Base-by-base conservation (phyloP, 2,329 filamentous ascomycete genomes). In the Nothopassalora personata region DNA sequence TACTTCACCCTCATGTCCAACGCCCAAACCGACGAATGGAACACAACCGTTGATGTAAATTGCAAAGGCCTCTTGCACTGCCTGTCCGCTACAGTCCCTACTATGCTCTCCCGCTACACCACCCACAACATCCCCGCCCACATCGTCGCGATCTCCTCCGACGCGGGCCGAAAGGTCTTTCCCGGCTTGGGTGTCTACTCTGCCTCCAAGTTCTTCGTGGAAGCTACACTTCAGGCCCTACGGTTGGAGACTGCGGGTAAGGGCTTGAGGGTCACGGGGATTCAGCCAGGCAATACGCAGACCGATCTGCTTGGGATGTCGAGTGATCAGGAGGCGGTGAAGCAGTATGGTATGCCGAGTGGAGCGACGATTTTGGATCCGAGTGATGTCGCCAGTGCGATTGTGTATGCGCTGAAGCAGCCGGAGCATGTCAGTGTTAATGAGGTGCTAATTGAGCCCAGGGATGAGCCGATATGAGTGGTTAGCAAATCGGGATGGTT, bases 1-100 rank as follows among this genome's bases (percentile, higher is more conserved):
- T 93, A 93, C 77, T 93, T 86, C 75, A 92, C 89, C 56, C 86
- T 92, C 85, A 92, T 93, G 89, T 84, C 86, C 58, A 92, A 91
- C 70, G 81, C 78, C 15, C 82, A 88, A 63, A 83, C 79, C 0
- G 87, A 89, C 5, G 86, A 93, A 67, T 93, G 89, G 89, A 86
- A 91, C 63, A 86, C 83, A 59, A 92, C 89, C 0, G 88, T 93
- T 46, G 89, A 92, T 67, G 88, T 93, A 66, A 93, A 93, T 77
- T 92, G 89, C 84, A 92, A 92, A 75, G 89, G 89, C 39, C 80
- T 93, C 1, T 77, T 92, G 56, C 82, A 93, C 78, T 86, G 85
- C 64, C 79, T 93, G 3, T 83, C 87, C 0, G 81, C 86, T 1
- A 84, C 83, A 0, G 83, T 93, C 0, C 89, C 89, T 0, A 75